phyloP scores from a whole-genome alignment of 2,329 filamentous ascomycete genomes.

The Metarhizium robertsii region DNA sequence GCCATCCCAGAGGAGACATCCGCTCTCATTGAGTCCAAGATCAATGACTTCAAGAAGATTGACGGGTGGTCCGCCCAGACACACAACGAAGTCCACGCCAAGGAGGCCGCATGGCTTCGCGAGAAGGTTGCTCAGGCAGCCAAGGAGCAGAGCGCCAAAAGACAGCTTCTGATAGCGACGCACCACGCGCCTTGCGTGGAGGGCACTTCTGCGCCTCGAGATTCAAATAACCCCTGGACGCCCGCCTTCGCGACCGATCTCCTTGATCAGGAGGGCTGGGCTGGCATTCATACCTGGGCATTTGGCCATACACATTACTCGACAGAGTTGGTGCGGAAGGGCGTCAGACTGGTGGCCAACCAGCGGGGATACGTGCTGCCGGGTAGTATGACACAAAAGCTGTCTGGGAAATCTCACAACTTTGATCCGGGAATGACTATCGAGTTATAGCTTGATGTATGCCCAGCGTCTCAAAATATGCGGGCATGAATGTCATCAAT shows the following conservation, averaged over 20 bases:
- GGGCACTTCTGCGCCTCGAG: slow-evolving; percentile 37
- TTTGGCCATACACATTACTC: slow-evolving; percentile 42
- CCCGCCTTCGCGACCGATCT: slow-evolving; percentile 45
- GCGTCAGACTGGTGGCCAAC: slow-evolving; percentile 32
- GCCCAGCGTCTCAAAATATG: too few relatives aligned
- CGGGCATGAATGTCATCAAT: too few relatives aligned
- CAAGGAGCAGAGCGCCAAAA: slow-evolving; percentile 9
- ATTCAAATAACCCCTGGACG: slow-evolving; percentile 35
- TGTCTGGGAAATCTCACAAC: too few relatives aligned
- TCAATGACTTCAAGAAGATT: slow-evolving; percentile 48
- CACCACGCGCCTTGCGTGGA: slow-evolving; percentile 47
- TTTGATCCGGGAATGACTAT: too few relatives aligned
- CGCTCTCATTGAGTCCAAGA: slow-evolving; percentile 29
- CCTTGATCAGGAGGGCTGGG: slow-evolving; percentile 18
- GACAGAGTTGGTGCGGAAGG: slow-evolving; percentile 22
- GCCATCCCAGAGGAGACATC: slow-evolving; percentile 29
- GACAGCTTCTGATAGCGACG: slow-evolving; percentile 39
- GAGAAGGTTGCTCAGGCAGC: slow-evolving; percentile 10
- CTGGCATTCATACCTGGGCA: slow-evolving; percentile 29
- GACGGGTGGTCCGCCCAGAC: slow-evolving; percentile 36
- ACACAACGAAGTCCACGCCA: slow-evolving; percentile 37
- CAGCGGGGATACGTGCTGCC: slow-evolving; percentile 31
- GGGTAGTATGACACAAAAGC: too few relatives aligned
- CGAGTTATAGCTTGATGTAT: too few relatives aligned
- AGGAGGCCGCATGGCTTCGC: slow-evolving; percentile 43